These are phyloP conservation scores for Onygenales sp. DNA, from an alignment of 2,329 filamentous ascomycete genomes.

Conservation along the genomic window DNA sequence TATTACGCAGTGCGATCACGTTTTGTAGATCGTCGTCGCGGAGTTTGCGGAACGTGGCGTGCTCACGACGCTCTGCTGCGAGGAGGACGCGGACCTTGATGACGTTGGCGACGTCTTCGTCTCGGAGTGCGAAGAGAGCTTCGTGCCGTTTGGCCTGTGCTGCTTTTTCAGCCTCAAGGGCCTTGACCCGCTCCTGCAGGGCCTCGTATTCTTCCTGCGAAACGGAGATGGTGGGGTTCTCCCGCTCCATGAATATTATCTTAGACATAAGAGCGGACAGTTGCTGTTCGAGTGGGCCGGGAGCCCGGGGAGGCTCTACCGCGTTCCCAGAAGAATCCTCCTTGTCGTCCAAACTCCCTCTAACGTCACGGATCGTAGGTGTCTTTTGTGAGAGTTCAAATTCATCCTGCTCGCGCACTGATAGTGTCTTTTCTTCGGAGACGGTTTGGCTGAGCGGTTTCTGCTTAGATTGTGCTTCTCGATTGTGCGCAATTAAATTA, in stretches of 20 bases:
- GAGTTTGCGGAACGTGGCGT: conserved; percentile 29
- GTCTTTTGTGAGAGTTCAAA: conserved; percentile 3
- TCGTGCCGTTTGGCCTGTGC: conserved; percentile 27
- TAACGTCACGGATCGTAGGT: background rate
- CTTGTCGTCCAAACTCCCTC: background rate
- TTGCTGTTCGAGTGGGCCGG: conserved; percentile 5
- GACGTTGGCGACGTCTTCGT: conserved; percentile 35
- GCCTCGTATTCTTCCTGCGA: conserved; percentile 28
- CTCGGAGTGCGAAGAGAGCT: conserved; percentile 32
- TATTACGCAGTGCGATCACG: conserved; percentile 28
- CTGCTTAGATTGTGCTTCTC: background rate
- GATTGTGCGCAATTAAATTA: background rate
- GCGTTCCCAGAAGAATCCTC: background rate
- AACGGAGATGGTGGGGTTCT: conserved; percentile 15
- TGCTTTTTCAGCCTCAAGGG: conserved; percentile 29
- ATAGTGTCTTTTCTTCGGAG: background rate
- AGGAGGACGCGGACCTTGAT: conserved; percentile 33
- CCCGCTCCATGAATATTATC: conserved; percentile 7
- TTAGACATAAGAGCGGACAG: conserved; percentile 6
- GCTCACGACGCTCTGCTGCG: conserved; percentile 29
- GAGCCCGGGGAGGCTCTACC: background rate
- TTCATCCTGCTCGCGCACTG: background rate
- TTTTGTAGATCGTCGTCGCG: conserved; percentile 35
- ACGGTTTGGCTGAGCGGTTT: conserved; percentile 3
- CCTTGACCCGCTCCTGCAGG: conserved; percentile 21